A percentile compares a stretch with the other conserved stretches of the same genome.
Evolutionary conservation across 2,329 filamentous ascomycete genomes (phyloP).

Genomic region (Dryadomyces quercus-mongolicae): DNA sequence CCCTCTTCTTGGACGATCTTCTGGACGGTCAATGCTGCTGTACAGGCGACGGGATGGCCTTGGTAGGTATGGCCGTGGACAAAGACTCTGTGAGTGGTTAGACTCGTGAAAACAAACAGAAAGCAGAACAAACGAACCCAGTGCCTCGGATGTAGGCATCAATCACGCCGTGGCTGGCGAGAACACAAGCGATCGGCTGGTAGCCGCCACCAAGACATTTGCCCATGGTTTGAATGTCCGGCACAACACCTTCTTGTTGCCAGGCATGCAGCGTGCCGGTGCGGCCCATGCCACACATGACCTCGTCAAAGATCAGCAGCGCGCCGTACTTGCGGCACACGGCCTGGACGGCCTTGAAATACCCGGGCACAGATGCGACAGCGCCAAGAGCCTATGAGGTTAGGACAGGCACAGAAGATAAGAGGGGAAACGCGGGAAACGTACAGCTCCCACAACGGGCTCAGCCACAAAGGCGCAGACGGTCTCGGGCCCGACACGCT

Average conservation of each 20-base stretch:
- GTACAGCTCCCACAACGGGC: constrained; percentile 59
- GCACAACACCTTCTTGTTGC: constrained; percentile 45
- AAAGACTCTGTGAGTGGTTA: constrained; percentile 28
- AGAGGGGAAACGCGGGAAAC: constrained; percentile 14
- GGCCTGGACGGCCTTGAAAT: constrained; percentile 37
- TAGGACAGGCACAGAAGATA: neutral
- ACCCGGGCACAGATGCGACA: constrained; percentile 36
- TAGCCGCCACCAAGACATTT: constrained; percentile 53
- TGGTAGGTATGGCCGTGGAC: constrained; percentile 49
- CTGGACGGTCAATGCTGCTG: constrained; percentile 28
- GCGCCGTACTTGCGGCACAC: constrained; percentile 43
- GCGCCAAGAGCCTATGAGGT: constrained; percentile 35
- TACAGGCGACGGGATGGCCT: constrained; percentile 25
- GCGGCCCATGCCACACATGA: constrained; percentile 59
- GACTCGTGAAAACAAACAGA: neutral
- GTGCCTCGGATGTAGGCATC: constrained; percentile 29
- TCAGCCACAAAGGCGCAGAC: constrained; percentile 65
- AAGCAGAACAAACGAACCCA: constrained; percentile 17
- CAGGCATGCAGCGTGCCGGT: constrained; percentile 50
- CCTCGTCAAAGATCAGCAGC: constrained; percentile 44
- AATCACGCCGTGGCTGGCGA: constrained; percentile 37
- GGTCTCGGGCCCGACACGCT: constrained; percentile 46
- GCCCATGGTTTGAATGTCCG: constrained; percentile 51
- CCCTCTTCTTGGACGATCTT: constrained; percentile 22
- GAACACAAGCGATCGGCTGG: constrained; percentile 44